Conservation (phyloP, 306 rosid species). For the Fagus crenata region DNA sequence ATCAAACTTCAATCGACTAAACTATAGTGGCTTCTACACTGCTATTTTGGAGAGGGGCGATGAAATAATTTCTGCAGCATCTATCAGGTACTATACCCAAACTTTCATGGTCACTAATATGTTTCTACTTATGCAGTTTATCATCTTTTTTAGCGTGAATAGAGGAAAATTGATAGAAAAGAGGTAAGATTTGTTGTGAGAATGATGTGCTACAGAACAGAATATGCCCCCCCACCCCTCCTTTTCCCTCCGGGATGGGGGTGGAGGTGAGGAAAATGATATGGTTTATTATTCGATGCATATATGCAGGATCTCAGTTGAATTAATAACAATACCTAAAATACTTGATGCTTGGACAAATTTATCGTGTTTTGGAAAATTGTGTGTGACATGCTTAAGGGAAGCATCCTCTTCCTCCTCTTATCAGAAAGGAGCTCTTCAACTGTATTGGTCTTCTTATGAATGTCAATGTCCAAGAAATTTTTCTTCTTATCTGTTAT, state of each 20-base stretch:
- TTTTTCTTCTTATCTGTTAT: neutral
- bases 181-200: too few relatives aligned
- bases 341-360: neutral
- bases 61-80: constrained; percentile 90
- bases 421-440: neutral
- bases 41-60: constrained; percentile 96
- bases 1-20: constrained; percentile 89
- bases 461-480: neutral
- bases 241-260: too few relatives aligned
- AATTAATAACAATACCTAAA: neutral
- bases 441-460: neutral
- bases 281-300: too few relatives aligned
- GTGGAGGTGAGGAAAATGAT: too few relatives aligned
- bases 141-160: too few relatives aligned
- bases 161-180: too few relatives aligned
- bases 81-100: constrained; percentile 60
- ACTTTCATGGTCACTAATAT: neutral
- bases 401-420: neutral
- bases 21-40: constrained; percentile 82
- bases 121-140: neutral
- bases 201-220: too few relatives aligned
- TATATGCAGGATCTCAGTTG: neutral
- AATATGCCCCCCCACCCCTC: too few relatives aligned
- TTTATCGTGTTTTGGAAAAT: neutral
- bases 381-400: neutral